Percentiles rank a stretch among this genome's conserved stretches.
These are phyloP conservation scores for Penicillium parvum DNA, from an alignment of 495 filamentous ascomycete species.

Conservation along the genomic window DNA sequence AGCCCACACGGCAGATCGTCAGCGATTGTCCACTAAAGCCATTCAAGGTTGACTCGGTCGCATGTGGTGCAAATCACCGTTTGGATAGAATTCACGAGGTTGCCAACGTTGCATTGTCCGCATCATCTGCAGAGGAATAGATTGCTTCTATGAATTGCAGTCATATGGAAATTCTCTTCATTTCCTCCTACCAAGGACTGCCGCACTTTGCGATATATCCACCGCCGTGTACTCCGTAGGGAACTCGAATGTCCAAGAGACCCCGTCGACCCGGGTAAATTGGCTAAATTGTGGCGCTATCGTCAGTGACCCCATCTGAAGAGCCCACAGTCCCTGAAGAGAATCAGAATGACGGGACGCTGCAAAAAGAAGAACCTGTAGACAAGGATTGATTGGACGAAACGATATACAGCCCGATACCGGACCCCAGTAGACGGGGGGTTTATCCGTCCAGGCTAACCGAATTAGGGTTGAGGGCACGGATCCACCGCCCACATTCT, in stretches of 20 bases:
- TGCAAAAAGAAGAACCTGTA: neutral
- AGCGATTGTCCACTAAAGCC: conserved; percentile 24
- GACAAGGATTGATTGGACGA: conserved; percentile 10
- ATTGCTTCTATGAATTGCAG: no score
- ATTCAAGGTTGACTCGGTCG: conserved; percentile 20
- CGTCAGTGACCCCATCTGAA: neutral
- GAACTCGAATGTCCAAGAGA: neutral
- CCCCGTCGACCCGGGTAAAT: conserved; percentile 6
- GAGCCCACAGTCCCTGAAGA: neutral
- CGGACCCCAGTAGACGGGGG: conserved; percentile 9
- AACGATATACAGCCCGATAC: conserved; percentile 15
- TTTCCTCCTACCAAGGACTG: no score
- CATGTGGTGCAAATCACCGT: conserved; percentile 15
- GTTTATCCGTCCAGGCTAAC: conserved; percentile 8
- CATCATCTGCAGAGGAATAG: neutral
- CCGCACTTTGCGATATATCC: no score
- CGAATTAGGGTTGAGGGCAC: no score
- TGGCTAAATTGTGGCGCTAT: conserved; percentile 1
- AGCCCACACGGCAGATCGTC: conserved; percentile 46
- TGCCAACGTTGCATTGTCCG: conserved; percentile 4
- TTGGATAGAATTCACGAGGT: conserved; percentile 1
- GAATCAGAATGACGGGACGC: neutral
- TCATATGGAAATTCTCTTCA: no score
- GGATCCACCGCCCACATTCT: conserved; percentile 14
- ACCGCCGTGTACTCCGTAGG: no score